A percentile compares a stretch with the other conserved stretches of the same genome.
phyloP scores from a whole-genome alignment of 306 rosid genomes.

The Lotus japonicus region DNA sequence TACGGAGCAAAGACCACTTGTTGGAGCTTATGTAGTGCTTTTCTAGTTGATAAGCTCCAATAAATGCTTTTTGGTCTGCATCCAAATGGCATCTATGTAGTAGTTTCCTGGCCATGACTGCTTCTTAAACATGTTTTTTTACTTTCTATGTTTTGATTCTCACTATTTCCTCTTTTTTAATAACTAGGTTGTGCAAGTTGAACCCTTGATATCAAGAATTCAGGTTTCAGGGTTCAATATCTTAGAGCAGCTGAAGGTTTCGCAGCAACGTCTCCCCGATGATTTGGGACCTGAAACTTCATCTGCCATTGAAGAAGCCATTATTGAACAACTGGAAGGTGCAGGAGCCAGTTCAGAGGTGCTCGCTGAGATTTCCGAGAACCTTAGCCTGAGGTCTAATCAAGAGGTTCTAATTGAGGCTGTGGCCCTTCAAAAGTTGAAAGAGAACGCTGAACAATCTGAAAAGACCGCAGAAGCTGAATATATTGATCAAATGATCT shows the following conservation, averaged over 20 bases:
- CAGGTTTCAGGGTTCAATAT: constrained; percentile 30
- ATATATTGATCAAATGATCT: constrained; percentile 49
- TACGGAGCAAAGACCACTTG: no score
- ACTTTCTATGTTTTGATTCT: constrained; percentile 8
- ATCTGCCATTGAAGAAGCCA: constrained; percentile 41
- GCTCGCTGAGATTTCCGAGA: constrained; percentile 44
- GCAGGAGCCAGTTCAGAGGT: constrained; percentile 44
- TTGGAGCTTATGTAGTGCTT: no score
- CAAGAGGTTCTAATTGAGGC: constrained; percentile 73
- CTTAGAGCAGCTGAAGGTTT: constrained; percentile 45
- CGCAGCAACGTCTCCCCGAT: constrained; percentile 37
- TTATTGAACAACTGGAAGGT: constrained; percentile 46
- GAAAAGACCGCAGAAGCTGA: constrained; percentile 57
- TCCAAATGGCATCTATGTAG: not conserved
- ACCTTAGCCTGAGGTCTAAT: constrained; percentile 47
- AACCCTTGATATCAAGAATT: constrained; percentile 48
- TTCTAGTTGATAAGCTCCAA: no score
- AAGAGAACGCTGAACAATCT: constrained; percentile 62
- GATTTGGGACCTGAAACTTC: constrained; percentile 43
- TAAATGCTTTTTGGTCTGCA: no score
- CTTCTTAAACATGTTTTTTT: not conserved
- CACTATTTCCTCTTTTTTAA: constrained; percentile 26
- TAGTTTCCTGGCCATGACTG: not conserved
- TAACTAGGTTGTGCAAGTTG: constrained; percentile 58
- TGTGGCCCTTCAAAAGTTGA: constrained; percentile 62